Evolutionary conservation across 208 protist species (phyloP).

Genomic region (Leishmania martiniquensis): DNA sequence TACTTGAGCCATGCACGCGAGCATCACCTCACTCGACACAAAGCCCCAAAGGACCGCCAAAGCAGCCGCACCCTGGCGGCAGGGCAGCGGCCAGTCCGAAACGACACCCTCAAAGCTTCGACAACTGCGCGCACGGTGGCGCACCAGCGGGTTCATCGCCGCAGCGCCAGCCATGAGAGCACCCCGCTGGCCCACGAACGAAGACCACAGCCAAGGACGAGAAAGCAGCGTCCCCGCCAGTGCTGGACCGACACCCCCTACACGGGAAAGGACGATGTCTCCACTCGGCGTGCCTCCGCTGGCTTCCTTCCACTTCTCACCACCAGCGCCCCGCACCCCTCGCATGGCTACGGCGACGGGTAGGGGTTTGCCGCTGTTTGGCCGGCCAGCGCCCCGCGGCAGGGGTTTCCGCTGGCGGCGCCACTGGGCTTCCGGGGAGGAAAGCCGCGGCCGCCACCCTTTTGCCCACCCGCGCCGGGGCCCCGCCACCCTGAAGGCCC

Average conservation of each 20-base stretch:
- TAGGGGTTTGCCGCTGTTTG: background rate
- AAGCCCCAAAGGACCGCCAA: background rate
- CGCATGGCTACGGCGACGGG: background rate
- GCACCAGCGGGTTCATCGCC: slow-evolving; percentile 4
- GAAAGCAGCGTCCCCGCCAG: slow-evolving; percentile 1
- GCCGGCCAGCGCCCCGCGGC: no score
- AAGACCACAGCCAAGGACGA: background rate
- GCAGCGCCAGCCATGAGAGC: background rate
- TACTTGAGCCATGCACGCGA: background rate
- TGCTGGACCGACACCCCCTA: slow-evolving; percentile 7
- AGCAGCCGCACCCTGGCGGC: background rate
- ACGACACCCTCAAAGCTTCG: background rate
- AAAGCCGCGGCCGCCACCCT: background rate
- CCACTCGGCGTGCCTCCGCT: background rate
- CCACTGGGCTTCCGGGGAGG: background rate
- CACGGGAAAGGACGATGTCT: background rate
- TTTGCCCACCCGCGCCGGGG: no score
- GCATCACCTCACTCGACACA: background rate
- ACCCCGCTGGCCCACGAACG: background rate
- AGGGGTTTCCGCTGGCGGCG: no score
- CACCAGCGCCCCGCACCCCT: background rate
- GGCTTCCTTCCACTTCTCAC: slow-evolving; percentile 1
- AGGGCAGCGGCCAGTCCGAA: background rate
- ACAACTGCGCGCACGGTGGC: slow-evolving; percentile 8
- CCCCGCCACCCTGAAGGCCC: no score